Conservation (phyloP, 78 protist species). For the Corallochytrium limacisporum region DNA sequence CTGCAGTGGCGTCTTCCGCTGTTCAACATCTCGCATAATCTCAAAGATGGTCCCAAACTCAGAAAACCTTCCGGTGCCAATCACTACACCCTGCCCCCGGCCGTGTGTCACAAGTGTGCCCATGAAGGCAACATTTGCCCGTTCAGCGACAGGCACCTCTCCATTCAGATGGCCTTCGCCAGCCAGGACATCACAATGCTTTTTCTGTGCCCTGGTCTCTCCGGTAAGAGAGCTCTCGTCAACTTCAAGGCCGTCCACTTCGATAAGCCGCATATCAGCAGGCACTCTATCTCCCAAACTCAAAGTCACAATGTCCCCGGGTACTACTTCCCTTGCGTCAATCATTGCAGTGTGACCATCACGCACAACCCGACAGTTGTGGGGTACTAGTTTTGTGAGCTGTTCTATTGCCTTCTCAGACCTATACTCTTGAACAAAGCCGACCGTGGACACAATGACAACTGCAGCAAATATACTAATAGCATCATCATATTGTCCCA, state of each 20-base stretch:
- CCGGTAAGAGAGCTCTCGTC: slow-evolving; percentile 39
- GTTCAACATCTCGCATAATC: slow-evolving; percentile 26
- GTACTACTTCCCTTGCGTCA: slow-evolving; percentile 2
- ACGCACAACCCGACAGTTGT: not conserved
- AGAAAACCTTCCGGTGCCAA: slow-evolving; percentile 69
- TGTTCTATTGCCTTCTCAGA: slow-evolving; percentile 28
- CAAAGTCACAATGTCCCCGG: slow-evolving; percentile 31
- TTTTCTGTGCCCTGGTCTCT: not conserved
- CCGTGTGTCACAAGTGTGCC: slow-evolving; percentile 46
- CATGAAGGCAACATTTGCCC: slow-evolving; percentile 21
- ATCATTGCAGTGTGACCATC: not conserved
- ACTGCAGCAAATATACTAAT: slow-evolving; percentile 27
- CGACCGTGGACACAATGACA: slow-evolving; percentile 33
- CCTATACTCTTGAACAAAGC: slow-evolving; percentile 40
- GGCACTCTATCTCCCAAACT: slow-evolving; percentile 34
- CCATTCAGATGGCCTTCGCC: not conserved
- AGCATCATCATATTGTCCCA: slow-evolving; percentile 45
- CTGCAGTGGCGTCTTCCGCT: slow-evolving; percentile 49
- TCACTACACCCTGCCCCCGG: slow-evolving; percentile 54
- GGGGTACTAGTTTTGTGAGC: slow-evolving; percentile 23
- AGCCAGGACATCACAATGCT: not conserved
- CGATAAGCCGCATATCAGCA: slow-evolving; percentile 47
- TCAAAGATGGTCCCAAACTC: slow-evolving; percentile 68
- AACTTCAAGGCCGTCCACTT: slow-evolving; percentile 12
- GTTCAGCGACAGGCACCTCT: slow-evolving; percentile 13